Evolutionary conservation across 176 grass and related monocot species (phyloP).

Genomic region (Miscanthus lutarioriparius): DNA sequence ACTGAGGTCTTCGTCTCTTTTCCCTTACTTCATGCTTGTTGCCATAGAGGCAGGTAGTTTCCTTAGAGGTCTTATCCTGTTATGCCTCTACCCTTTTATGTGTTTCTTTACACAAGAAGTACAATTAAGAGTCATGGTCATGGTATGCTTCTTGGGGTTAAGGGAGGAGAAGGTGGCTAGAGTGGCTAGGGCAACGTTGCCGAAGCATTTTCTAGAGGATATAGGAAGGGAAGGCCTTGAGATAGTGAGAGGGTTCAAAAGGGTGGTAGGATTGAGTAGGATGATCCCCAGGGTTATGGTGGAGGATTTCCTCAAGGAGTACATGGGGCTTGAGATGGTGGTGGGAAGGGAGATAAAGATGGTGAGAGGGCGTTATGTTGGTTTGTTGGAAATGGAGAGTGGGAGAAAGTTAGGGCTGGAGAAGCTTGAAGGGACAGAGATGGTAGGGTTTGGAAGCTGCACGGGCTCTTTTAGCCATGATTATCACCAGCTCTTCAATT

Average conservation of each 20-base stretch:
- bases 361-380: slow-evolving; percentile 61
- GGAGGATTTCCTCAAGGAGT: slow-evolving; percentile 67
- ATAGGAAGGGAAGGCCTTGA: slow-evolving; percentile 69
- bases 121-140: slow-evolving; percentile 50
- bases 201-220: slow-evolving; percentile 78
- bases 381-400: slow-evolving; percentile 44
- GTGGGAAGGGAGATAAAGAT: slow-evolving; percentile 69
- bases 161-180: slow-evolving; percentile 44
- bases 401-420: slow-evolving; percentile 9
- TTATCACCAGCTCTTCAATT: slow-evolving; percentile 49
- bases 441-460: slow-evolving; percentile 65
- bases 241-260: slow-evolving; percentile 25
- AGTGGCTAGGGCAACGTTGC: slow-evolving; percentile 58
- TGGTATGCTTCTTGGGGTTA: slow-evolving; percentile 68
- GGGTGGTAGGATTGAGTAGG: slow-evolving; percentile 48
- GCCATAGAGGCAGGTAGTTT: slow-evolving; percentile 79
- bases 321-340: slow-evolving; percentile 55
- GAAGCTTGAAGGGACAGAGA: slow-evolving; percentile 17
- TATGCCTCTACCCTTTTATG: slow-evolving; percentile 58
- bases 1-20: slow-evolving; percentile 61
- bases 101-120: slow-evolving; percentile 47
- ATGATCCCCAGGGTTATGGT: slow-evolving; percentile 70
- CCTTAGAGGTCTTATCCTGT: slow-evolving; percentile 66
- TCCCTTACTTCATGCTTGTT: slow-evolving; percentile 84
- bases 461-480: slow-evolving; percentile 15